Base-by-base conservation (phyloP, 2,329 filamentous ascomycete genomes). In the Aspergillus novoparasiticus region DNA sequence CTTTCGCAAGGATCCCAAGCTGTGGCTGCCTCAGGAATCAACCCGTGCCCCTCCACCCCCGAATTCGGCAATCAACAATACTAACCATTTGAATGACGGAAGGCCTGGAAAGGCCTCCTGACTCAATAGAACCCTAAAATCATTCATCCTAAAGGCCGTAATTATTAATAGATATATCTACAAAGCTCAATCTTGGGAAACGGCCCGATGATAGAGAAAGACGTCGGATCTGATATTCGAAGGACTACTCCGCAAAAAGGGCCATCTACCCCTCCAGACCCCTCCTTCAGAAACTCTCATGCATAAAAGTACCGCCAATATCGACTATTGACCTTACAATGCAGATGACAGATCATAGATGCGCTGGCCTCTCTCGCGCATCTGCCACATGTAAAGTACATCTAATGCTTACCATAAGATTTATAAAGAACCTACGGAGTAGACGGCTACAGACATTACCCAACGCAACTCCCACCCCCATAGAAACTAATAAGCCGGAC, bases 281-380 rank as follows among this genome's bases (percentile, higher is more conserved):
- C 51, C 51, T 39, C 34, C 12, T 55, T 9, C 26, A 54, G 34
- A 4, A 32, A 11, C 39, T 21, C 48, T 32, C 12, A 34, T 51
- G 48, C 48, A 51, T 34, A 26, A 51, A 51, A 51, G 26, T 6
- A 51, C 48, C 26, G 3, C 28, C 28, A 26, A 26, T 39, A 55
- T 55, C 51, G 26, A 23, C 51, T 5, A 55, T 36, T 36, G 21
- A 39, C 51, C 32, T 55, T 19, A 16, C 32, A 34, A 11, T 55
- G 51, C 51, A 55, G 51, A 34, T 26, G 51, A 39, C 34, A 39
- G n/a, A 36, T 55, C n/a, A 55, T n/a, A n/a, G 32, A 55, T 55
- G 51, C n/a, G 32, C 41, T 55, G 32, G 51, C 30, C n/a, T 12
- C 34, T 39, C 34, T 11, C 21, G 30, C 32, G 19, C 19, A 26